phyloP scores from a whole-genome alignment of 164 flowering plant genomes.

The Hamamelis virginiana region DNA sequence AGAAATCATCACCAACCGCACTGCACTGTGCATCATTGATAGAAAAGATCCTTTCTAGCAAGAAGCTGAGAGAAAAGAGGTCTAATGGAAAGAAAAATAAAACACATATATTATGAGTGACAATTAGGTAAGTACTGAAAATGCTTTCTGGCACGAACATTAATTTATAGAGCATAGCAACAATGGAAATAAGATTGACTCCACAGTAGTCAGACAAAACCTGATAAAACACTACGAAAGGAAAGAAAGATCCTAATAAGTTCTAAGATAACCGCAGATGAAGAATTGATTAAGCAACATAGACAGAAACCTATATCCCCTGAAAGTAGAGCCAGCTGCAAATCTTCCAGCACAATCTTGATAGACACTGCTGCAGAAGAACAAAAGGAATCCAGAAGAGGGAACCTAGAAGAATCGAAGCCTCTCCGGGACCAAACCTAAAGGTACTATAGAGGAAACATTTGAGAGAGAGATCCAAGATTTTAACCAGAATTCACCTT shows the following conservation, averaged over 20 bases:
- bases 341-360: constrained; percentile 16
- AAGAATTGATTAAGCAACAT: constrained; percentile 22
- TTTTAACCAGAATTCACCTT: constrained; percentile 29
- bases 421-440: constrained; percentile 33
- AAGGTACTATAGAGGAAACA: constrained; percentile 23
- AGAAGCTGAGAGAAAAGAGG: constrained; percentile 20
- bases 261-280: constrained; percentile 32
- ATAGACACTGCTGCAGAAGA: constrained; percentile 14
- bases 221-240: constrained; percentile 17
- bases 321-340: constrained; percentile 12
- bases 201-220: constrained; percentile 9
- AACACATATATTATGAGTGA: constrained; percentile 10
- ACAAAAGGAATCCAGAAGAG: constrained; percentile 19
- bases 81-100: constrained; percentile 11
- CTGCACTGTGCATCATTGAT: constrained; percentile 1
- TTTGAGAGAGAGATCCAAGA: constrained; percentile 16
- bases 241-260: constrained; percentile 40
- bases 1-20: constrained; percentile 12
- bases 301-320: constrained; percentile 18
- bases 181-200: constrained; percentile 18
- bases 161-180: constrained; percentile 13
- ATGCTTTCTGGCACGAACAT: constrained; percentile 11
- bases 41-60: constrained; percentile 15
- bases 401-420: constrained; percentile 22
- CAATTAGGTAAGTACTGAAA: constrained; percentile 6